These are phyloP conservation scores for Xerocomellus dryophilus DNA, from an alignment of 768 basidiomycete genomes.

Conservation along the genomic window DNA sequence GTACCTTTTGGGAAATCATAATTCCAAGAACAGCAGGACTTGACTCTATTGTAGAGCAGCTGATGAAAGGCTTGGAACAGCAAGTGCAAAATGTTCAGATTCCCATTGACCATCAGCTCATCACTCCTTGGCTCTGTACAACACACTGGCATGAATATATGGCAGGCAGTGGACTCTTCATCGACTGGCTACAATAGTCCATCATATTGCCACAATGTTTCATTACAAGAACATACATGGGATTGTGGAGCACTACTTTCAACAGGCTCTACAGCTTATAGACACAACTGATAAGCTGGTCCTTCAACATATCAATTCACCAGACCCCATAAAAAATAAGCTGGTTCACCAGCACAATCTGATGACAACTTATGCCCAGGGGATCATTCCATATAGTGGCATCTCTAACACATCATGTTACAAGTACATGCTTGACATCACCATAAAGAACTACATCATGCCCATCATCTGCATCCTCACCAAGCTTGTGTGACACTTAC, in stretches of 20 bases:
- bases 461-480: not conserved
- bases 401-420: slow-evolving; percentile 26
- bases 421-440: slow-evolving; percentile 9
- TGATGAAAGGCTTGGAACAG: not conserved
- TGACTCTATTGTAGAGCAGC: too few relatives aligned
- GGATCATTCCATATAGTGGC: not conserved
- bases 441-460: slow-evolving; percentile 13
- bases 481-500: not conserved
- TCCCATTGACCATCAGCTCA: not conserved
- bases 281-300: slow-evolving; percentile 5
- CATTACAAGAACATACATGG: not conserved
- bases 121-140: not conserved
- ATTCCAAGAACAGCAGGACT: too few relatives aligned
- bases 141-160: not conserved
- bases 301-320: slow-evolving; percentile 4
- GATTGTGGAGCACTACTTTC: not conserved
- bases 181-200: fast-evolving
- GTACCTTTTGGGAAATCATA: not conserved
- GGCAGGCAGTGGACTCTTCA: fast-evolving
- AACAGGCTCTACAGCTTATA: not conserved
- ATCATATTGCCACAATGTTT: not conserved
- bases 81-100: not conserved
- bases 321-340: slow-evolving; percentile 8
- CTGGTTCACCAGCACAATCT: too few relatives aligned
- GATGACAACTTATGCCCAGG: too few relatives aligned